A percentile compares a stretch with the other conserved stretches of the same genome.
These are phyloP conservation scores for Sporisorium iseilematis-ciliati DNA, from an alignment of 1,284 basidiomycete genomes.

Conservation along the genomic window DNA sequence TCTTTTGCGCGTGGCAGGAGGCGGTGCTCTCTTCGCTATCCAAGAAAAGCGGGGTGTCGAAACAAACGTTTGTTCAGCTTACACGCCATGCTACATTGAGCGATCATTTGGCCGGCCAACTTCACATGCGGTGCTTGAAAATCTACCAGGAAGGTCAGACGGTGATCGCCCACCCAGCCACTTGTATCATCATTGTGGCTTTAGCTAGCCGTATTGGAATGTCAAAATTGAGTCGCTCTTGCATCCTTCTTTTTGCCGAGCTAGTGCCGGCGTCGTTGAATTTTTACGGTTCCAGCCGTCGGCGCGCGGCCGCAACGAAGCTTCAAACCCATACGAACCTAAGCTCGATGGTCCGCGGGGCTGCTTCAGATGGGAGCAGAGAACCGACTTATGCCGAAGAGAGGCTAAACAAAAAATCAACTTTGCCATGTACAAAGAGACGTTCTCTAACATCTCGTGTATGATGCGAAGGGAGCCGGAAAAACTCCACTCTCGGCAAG, in stretches of 20 bases:
- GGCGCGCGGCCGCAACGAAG: too few species aligned
- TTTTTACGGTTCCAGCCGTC: too few species aligned
- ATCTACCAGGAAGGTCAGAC: constrained; percentile 10
- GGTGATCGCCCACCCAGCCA: too few species aligned
- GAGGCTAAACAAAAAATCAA: neutral
- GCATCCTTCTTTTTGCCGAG: too few species aligned
- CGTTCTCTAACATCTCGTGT: too few species aligned
- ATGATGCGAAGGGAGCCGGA: too few species aligned
- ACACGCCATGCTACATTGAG: neutral
- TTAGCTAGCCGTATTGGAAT: neutral
- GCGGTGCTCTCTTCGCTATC: constrained; percentile 1
- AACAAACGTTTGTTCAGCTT: neutral
- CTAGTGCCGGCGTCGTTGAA: too few species aligned
- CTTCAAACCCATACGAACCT: too few species aligned
- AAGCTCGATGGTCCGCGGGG: too few species aligned
- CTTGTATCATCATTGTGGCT: too few species aligned
- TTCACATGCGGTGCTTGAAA: neutral
- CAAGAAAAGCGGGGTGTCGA: neutral
- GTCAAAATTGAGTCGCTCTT: neutral
- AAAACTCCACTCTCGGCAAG: constrained; percentile 3
- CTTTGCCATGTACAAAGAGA: too few species aligned
- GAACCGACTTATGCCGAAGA: constrained; percentile 1
- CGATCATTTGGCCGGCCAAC: neutral
- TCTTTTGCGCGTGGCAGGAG: constrained; percentile 3
- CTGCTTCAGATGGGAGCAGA: neutral